Base-by-base conservation (phyloP, 1,284 basidiomycete genomes). In the Sanghuangporus sanghuang region DNA sequence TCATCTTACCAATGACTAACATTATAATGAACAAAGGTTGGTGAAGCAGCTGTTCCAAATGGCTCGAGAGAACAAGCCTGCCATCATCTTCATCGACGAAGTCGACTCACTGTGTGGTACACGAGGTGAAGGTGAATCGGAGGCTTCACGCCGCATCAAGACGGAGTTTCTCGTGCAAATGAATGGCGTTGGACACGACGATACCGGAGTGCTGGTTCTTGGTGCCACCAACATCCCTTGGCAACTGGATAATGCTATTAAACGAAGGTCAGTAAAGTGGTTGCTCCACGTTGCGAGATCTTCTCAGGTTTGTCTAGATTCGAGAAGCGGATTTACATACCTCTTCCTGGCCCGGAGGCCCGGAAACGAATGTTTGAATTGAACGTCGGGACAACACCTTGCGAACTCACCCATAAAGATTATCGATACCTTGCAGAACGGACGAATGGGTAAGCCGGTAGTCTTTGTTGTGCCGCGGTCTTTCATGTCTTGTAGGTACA, bases 31-130 rank as follows among this genome's bases (percentile, higher is more conserved):
- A 48, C 32, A 54, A 42, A 96, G 95, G 71, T 82, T 98, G 67
- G 96, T 99, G 58, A 96, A 95, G 76, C 95, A 98, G 74, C 83
- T 99, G 46, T 99, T 99, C 73, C 87, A 93, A 69, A 93, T 99
- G 84, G 97, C 96, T 1, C 86, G 96, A 66, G 96, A 99, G 76
- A 87, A 89, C 68, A 98, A 98, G 74, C 96, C 96, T 1, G 88
- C 95, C 3, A 99, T 99, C 76, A 98, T 99, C 75, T 99, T 99
- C 74, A 95, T 99, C 72, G 96, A 99, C 75, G 96, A 99, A 74
- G 94, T 99, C 52, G 96, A 99, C 76, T 98, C 96, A 16, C 81
- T 99, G 60, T 94, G 95, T 14, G 95, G 97, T 1, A 93, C 95
- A 27, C 85, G 96, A 73, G 95, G 93, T 66, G 96, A 99, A 74